Evolutionary conservation across 78 protist species (phyloP).

Genomic region (Neovahlkampfia damariscottae): DNA sequence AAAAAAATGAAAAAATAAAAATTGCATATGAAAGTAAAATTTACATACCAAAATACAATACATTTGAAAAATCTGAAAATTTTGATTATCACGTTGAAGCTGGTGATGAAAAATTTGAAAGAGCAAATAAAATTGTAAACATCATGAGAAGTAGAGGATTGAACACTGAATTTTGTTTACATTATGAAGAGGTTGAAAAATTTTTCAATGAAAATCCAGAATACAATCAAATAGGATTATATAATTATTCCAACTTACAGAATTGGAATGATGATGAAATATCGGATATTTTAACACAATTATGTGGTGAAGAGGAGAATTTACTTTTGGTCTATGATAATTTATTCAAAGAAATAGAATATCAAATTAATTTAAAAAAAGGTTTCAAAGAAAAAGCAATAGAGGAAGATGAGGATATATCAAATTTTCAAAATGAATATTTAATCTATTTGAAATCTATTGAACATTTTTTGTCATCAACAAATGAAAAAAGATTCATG

Average conservation of each 20-base stretch:
- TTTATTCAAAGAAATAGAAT: neutral
- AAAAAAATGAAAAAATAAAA: neutral
- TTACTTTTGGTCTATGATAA: neutral
- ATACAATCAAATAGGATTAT: neutral
- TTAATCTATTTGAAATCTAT: neutral
- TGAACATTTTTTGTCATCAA: neutral
- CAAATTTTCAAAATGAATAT: neutral
- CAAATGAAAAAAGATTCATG: neutral
- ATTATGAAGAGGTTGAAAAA: neutral
- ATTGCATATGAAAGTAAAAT: too few relatives aligned
- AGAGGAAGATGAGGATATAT: neutral
- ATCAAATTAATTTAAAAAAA: neutral
- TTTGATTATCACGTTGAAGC: neutral
- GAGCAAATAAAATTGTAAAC: neutral
- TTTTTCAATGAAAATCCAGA: neutral
- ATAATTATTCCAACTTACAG: neutral
- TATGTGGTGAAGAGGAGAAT: neutral
- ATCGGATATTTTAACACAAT: neutral
- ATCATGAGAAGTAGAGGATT: neutral
- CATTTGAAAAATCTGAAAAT: neutral
- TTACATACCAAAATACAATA: conserved; percentile 1
- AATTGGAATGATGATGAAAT: neutral
- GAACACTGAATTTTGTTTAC: neutral
- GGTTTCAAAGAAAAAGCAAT: neutral
- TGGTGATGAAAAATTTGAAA: neutral